Evolutionary conservation across 2,329 filamentous ascomycete species (phyloP), one percentile per base, ranked within the genome.

Genomic region (Hirsutella rhossiliensis): DNA sequence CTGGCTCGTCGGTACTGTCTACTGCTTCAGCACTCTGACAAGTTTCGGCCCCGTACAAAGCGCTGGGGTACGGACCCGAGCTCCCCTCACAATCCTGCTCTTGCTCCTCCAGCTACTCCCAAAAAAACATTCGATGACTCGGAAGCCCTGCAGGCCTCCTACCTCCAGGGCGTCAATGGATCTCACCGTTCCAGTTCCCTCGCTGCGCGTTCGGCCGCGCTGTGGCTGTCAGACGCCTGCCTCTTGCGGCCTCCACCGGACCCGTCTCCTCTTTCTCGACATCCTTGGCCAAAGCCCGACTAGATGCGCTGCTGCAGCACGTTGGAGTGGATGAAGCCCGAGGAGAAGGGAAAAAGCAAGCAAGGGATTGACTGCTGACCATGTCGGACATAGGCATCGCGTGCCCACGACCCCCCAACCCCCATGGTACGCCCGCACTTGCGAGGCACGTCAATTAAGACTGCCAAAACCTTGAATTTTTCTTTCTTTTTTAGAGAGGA

Each of bases 251-350:
- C 20, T 20, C 20, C 20, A 37, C 27, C 34, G 34, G 36, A 15
- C 28, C 12, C 32, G 18, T 17, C 28, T 38, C 42, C 36, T 27
- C 18, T 39, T 28, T 17, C 7, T 5, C 15, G 15, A 28, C 19
- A 32, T 34, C 41, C 41, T 42, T 42, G 41, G n/a, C 15, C 38
- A 28, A 20, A 40, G 38, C 29, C 36, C 18, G 19, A 28, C 27
- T 32, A 23, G 42, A 43, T 40, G 42, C 17, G 28, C 37, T 43
- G 17, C 36, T 43, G 42, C 42, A 43, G 36, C 29, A 37, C 30
- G 28, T 28, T 11, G 20, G 28, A 40, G 19, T 27, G 17, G 29
- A 28, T 11, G 17, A 17, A 44, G 29, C 30, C 38, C 30, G 43
- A 37, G 34, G 40, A 23, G 11, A 44, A 36, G 43, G 28, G 34